Evolutionary conservation across 164 flowering plant genomes (phyloP).

Genomic region (Piper betle): DNA sequence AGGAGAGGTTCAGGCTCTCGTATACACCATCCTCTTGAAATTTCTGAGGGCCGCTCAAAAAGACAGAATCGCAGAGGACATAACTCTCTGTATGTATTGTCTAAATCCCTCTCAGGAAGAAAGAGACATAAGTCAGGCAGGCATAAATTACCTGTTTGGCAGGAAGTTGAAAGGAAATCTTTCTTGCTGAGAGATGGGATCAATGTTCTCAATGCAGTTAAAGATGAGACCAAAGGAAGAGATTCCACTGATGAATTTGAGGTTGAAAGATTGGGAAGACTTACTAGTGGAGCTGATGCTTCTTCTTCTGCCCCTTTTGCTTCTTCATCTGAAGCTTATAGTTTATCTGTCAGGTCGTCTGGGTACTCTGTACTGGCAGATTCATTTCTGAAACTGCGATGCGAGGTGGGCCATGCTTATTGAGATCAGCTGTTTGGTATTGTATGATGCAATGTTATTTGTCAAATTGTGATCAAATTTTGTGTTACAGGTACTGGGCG

Average conservation of each 20-base stretch:
- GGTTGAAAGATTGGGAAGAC: constrained; percentile 45
- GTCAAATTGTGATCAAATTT: constrained; percentile 16
- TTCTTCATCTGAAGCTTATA: constrained; percentile 27
- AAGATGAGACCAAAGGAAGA: constrained; percentile 29
- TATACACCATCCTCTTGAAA: constrained; percentile 93
- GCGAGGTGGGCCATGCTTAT: constrained; percentile 48
- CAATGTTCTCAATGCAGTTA: constrained; percentile 45
- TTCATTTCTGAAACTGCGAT: constrained; percentile 78
- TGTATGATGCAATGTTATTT: constrained; percentile 7
- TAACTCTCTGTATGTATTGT: constrained; percentile 22
- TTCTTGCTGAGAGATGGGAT: constrained; percentile 74
- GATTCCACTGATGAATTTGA: constrained; percentile 81
- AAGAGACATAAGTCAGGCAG: constrained; percentile 50
- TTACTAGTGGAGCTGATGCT: constrained; percentile 57
- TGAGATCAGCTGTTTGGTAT: constrained; percentile 1
- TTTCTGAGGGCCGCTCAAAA: constrained; percentile 27
- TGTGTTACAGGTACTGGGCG: constrained; percentile 80
- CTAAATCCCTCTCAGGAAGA: constrained; percentile 35
- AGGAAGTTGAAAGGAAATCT: constrained; percentile 86
- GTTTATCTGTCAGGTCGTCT: constrained; percentile 23
- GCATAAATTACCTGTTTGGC: constrained; percentile 49
- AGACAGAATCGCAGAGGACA: constrained; percentile 40
- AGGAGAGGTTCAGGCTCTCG: constrained; percentile 40
- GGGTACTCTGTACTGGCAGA: constrained; percentile 39
- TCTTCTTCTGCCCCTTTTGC: constrained; percentile 50